phyloP scores from a whole-genome alignment of 2,329 filamentous ascomycete genomes.

The Talaromyces sp. region DNA sequence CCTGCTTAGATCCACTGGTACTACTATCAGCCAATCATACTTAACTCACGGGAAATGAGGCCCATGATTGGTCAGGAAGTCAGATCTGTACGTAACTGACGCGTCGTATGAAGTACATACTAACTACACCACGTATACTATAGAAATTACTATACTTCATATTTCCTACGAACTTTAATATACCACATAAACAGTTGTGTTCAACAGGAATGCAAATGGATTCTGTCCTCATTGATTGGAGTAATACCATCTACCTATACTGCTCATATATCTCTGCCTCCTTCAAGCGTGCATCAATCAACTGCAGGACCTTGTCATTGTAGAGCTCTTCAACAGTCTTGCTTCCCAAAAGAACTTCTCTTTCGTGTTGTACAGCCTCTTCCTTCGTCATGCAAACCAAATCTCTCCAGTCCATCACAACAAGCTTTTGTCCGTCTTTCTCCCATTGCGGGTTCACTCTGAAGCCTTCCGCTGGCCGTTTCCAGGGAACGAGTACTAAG shows the following conservation, averaged over 20 bases:
- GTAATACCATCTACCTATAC: constrained; percentile 38
- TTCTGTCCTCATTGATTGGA: not conserved
- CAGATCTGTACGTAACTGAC: not conserved
- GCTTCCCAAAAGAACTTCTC: constrained; percentile 67
- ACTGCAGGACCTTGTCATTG: constrained; percentile 60
- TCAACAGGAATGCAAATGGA: not conserved
- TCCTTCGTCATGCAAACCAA: constrained; percentile 92
- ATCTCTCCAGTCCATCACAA: constrained; percentile 65
- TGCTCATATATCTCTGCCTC: constrained; percentile 61
- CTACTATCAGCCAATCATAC: not conserved
- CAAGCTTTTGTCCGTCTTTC: constrained; percentile 68
- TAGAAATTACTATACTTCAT: too few species aligned
- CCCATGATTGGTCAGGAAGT: not conserved
- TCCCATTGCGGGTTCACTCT: constrained; percentile 59
- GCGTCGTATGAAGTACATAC: not conserved
- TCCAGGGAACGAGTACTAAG: constrained; percentile 77
- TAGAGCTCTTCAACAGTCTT: constrained; percentile 72
- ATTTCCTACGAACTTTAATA: not conserved
- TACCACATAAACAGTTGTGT: too few species aligned
- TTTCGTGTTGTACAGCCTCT: constrained; percentile 76
- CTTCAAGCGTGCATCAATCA: constrained; percentile 62
- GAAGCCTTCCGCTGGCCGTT: constrained; percentile 59
- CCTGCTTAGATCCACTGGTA: not conserved
- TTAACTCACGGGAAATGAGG: too few species aligned
- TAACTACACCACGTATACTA: too few species aligned